A percentile compares a stretch with the other conserved stretches of the same genome.
phyloP scores from a whole-genome alignment of 495 filamentous ascomycete genomes.

The Collariella sp. region DNA sequence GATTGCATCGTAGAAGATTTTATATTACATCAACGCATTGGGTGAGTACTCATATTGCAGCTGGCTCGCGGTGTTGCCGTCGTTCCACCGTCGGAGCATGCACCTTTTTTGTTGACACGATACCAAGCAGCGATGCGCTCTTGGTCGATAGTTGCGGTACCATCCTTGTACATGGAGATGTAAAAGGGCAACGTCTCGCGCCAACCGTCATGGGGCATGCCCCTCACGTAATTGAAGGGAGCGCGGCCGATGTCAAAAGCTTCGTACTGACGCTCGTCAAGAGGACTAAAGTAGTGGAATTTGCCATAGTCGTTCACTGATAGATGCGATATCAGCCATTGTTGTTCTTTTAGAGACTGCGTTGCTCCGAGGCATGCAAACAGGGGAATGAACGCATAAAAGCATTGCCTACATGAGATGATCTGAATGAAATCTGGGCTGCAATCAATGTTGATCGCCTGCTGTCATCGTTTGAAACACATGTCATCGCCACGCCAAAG shows the following conservation, averaged over 20 bases:
- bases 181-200: slow-evolving; percentile 46
- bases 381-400: too few species aligned
- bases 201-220: slow-evolving; percentile 32
- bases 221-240: slow-evolving; percentile 35
- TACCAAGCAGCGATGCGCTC: slow-evolving; percentile 53
- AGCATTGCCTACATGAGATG: slow-evolving; percentile 55
- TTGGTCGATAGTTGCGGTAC: slow-evolving; percentile 18
- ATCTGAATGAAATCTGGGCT: slow-evolving; percentile 50
- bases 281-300: slow-evolving; percentile 38
- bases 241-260: slow-evolving; percentile 37
- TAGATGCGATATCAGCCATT: too few species aligned
- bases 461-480: slow-evolving; percentile 51
- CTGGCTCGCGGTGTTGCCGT: slow-evolving; percentile 5
- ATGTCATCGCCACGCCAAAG: slow-evolving; percentile 48
- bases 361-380: too few species aligned
- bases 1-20: slow-evolving; percentile 1
- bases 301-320: slow-evolving; percentile 34
- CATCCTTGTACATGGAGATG: slow-evolving; percentile 51
- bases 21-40: background rate
- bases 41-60: slow-evolving; percentile 1
- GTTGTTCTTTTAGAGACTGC: too few species aligned
- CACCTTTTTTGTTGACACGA: slow-evolving; percentile 28
- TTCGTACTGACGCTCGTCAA: slow-evolving; percentile 31
- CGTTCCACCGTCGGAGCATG: slow-evolving; percentile 24
- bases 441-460: slow-evolving; percentile 38